Conservation (phyloP, 306 rosid genomes). For the Prosopis cineraria region DNA sequence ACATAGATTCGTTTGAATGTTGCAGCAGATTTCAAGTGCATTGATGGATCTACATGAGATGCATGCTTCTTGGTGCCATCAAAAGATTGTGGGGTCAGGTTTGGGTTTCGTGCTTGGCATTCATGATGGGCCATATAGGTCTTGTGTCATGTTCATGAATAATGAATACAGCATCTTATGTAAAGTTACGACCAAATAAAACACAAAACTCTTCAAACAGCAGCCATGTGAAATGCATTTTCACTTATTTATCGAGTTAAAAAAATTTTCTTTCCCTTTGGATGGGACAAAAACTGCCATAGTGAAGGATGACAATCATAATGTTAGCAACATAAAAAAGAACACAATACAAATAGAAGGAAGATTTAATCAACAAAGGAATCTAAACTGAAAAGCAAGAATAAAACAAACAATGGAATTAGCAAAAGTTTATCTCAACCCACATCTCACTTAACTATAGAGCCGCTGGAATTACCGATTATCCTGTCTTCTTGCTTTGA, state of each 20-base stretch:
- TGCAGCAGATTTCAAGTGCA: conserved; percentile 72
- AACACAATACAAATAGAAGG: conserved; percentile 4
- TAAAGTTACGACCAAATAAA: conserved; percentile 42
- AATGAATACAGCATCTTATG: conserved; percentile 45
- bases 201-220: conserved; percentile 35
- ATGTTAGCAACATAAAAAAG: not conserved
- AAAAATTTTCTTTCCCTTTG: not conserved
- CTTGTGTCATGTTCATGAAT: conserved; percentile 42
- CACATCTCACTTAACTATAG: not conserved
- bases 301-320: conserved; percentile 27
- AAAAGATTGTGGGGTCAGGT: conserved; percentile 46
- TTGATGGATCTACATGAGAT: conserved; percentile 42
- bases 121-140: conserved; percentile 37
- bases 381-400: not conserved
- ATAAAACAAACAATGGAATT: not conserved
- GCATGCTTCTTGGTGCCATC: conserved; percentile 39
- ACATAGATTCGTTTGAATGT: conserved; percentile 44
- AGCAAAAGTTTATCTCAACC: not conserved
- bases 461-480: conserved; percentile 6
- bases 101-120: conserved; percentile 40
- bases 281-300: not conserved
- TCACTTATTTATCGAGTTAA: not conserved
- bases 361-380: not conserved
- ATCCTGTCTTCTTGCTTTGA: conserved; percentile 12
- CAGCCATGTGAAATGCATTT: conserved; percentile 26